Evolutionary conservation across 2,329 filamentous ascomycete species (phyloP), one percentile per base, ranked within the genome.

Genomic region (Aspergillus sp.): DNA sequence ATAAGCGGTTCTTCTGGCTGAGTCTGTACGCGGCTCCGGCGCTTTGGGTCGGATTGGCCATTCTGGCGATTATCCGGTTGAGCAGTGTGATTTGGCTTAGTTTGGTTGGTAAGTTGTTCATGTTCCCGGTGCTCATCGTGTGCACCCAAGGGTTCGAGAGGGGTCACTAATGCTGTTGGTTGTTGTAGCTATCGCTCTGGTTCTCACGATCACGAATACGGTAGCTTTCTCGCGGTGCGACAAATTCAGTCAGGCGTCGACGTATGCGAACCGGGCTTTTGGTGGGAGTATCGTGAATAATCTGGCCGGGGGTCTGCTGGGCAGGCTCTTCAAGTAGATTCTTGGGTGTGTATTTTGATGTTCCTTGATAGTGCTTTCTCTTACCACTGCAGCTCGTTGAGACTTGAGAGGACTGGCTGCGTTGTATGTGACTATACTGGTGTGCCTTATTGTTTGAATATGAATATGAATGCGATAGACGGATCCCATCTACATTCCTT

Each of bases 181-280:
- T 27, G 5, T 32, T 43, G 5, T 52, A 76, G 73, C 64, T 3
- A 76, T 76, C 56, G 73, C 73, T 1, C 62, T 76, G 32, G 61
- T 73, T 12, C 56, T 76, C 40, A 76, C 73, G 0, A 70, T 76
- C 49, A 76, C 73, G 30, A 76, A 76, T 51, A 76, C 73, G 1
- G 59, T 75, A 35, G 73, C 73, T 4, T 76, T 76, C 57, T 76
- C 73, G 6, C 65, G 73, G 12, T 76, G 73, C 49, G 73, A 76
- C 52, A 70, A 70, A 44, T 76, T 76, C 55, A 73, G 73, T 50
- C 73, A 83, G 56, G 81, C 81, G 7, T 79, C 77, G 34, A 78
- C 69, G 43, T 75, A 77, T 51, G 78, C 79, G 5, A 78, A 73
- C 40, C 73, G 71, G 36, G 78, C 78, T 4, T 66, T 81, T 45